These are phyloP conservation scores for Cladobotryum mycophilum DNA, from an alignment of 2,329 filamentous ascomycete species.

Conservation along the genomic window DNA sequence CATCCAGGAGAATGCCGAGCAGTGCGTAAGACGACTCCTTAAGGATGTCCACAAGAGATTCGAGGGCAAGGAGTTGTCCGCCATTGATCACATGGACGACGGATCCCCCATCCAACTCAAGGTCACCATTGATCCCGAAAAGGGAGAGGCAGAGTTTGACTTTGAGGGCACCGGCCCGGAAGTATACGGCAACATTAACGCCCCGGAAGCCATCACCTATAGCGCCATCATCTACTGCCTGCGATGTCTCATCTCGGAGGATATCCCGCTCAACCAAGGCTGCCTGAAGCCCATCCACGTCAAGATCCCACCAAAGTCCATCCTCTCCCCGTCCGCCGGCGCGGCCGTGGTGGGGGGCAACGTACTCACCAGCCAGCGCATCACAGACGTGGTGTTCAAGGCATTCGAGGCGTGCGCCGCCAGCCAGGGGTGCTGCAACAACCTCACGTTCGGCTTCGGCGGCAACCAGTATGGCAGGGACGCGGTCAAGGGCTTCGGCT, in stretches of 20 bases:
- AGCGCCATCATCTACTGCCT: conserved; percentile 85
- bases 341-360: conserved; percentile 81
- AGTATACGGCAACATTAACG: conserved; percentile 75
- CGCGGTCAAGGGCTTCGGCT: conserved; percentile 37
- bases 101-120: conserved; percentile 70
- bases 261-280: conserved; percentile 80
- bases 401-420: conserved; percentile 76
- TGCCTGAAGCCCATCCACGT: conserved; percentile 71
- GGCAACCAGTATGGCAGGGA: conserved; percentile 33
- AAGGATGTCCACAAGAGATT: conserved; percentile 66
- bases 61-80: conserved; percentile 61
- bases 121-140: conserved; percentile 66
- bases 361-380: conserved; percentile 46
- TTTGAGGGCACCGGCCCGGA: conserved; percentile 75
- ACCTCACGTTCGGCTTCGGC: conserved; percentile 74
- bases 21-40: conserved; percentile 65
- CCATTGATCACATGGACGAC: conserved; percentile 79
- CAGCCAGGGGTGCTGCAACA: conserved; percentile 75
- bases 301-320: conserved; percentile 64
- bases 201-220: conserved; percentile 75
- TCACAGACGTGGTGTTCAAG: conserved; percentile 47
- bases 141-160: conserved; percentile 74
- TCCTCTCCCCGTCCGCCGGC: conserved; percentile 68
- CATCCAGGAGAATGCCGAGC: conserved; percentile 75
- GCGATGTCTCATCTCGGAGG: conserved; percentile 69